These are phyloP conservation scores for Cytospora piceae DNA, from an alignment of 2,329 filamentous ascomycete species.

Conservation along the genomic window DNA sequence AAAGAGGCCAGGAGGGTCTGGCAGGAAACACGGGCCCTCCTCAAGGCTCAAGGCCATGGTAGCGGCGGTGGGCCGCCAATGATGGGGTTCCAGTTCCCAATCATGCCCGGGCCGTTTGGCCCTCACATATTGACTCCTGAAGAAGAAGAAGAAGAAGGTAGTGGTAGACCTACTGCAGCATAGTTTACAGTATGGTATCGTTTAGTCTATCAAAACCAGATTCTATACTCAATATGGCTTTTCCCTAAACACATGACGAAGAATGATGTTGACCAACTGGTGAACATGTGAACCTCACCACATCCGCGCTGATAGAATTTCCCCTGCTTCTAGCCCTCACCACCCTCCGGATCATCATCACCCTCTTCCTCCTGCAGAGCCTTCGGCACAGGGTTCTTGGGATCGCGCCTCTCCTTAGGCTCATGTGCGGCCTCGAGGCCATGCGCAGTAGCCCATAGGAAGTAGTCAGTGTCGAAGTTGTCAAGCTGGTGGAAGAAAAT, in stretches of 20 bases:
- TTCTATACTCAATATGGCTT: background rate
- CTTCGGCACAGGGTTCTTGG: slow-evolving; percentile 37
- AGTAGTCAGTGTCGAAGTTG: slow-evolving; percentile 71
- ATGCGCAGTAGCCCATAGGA: slow-evolving; percentile 74
- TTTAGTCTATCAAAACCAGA: background rate
- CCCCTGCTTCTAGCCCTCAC: slow-evolving; percentile 41
- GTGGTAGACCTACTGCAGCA: background rate
- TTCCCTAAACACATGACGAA: background rate
- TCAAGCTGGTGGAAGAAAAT: slow-evolving; percentile 81
- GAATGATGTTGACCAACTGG: background rate
- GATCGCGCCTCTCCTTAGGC: slow-evolving; percentile 45
- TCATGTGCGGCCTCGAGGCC: slow-evolving; percentile 65
- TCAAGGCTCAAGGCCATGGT: background rate
- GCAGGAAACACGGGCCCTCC: background rate
- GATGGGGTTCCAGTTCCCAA: background rate
- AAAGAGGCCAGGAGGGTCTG: background rate
- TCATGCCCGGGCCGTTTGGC: background rate
- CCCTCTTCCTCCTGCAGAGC: slow-evolving; percentile 54
- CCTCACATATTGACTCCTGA: background rate
- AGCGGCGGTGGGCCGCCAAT: background rate
- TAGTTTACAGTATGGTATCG: slow-evolving; percentile 5
- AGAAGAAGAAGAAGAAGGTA: background rate
- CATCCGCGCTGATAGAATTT: background rate
- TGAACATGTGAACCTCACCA: too few relatives aligned
- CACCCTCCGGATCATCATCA: slow-evolving; percentile 53